Conservation (phyloP, 2,329 filamentous ascomycete species). For the Epichloe sibirici region DNA sequence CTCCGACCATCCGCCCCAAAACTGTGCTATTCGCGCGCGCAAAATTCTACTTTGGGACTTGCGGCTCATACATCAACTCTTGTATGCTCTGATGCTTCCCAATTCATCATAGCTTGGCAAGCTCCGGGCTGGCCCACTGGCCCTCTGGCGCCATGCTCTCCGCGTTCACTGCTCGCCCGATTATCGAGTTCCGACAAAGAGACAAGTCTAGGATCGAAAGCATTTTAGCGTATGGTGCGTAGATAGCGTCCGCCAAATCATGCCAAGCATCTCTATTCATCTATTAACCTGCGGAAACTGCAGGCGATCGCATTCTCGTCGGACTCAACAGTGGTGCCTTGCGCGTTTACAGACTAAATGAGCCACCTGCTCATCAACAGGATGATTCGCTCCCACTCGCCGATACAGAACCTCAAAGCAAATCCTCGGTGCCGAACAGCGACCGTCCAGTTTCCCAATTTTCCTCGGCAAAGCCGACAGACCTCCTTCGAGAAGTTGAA, state of each 20-base stretch:
- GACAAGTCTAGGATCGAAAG: constrained; percentile 98
- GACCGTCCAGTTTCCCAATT: constrained; percentile 17
- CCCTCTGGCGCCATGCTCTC: constrained; percentile 64
- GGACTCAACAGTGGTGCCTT: constrained; percentile 82
- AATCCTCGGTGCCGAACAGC: constrained; percentile 18
- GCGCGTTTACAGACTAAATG: constrained; percentile 84
- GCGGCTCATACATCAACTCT: not conserved
- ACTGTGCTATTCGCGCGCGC: not conserved
- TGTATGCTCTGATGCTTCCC: constrained; percentile 9
- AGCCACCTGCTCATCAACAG: constrained; percentile 30
- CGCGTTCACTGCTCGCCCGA: constrained; percentile 89
- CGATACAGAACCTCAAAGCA: constrained; percentile 15
- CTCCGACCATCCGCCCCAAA: not conserved
- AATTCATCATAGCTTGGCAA: constrained; percentile 16
- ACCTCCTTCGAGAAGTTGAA: constrained; percentile 82
- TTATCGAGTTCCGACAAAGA: constrained; percentile 90
- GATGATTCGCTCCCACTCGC: constrained; percentile 17
- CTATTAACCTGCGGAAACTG: not conserved
- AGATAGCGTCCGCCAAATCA: not conserved
- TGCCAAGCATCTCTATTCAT: not conserved
- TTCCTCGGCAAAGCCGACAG: constrained; percentile 46
- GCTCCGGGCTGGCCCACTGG: constrained; percentile 31
- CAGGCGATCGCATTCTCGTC: constrained; percentile 81
- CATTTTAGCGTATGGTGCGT: constrained; percentile 73
- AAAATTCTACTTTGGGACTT: not conserved